These are phyloP conservation scores for Neurospora crassa DNA, from an alignment of 2,329 filamentous ascomycete genomes.

Conservation along the genomic window DNA sequence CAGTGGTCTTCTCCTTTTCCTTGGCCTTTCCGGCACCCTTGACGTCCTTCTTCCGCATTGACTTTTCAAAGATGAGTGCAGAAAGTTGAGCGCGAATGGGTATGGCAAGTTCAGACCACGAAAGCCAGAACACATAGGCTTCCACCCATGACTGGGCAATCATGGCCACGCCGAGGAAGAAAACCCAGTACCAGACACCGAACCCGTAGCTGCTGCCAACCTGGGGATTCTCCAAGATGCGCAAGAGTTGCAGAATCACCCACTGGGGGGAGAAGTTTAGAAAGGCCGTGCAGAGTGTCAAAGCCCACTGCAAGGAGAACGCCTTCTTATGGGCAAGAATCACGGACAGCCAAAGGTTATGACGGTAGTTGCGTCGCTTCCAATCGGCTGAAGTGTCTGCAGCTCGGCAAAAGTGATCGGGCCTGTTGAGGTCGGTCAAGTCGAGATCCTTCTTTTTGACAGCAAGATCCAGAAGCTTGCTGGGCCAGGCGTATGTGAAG, in stretches of 20 bases:
- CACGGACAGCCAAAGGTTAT: slow-evolving; percentile 51
- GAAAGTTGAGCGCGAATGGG: slow-evolving; percentile 62
- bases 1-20: slow-evolving; percentile 26
- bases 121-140: slow-evolving; percentile 57
- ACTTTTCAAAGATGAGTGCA: slow-evolving; percentile 66
- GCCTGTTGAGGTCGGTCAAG: slow-evolving; percentile 50
- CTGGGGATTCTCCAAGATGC: slow-evolving; percentile 48
- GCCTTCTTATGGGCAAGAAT: slow-evolving; percentile 45
- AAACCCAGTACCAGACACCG: slow-evolving; percentile 59
- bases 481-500: slow-evolving; percentile 58
- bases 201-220: slow-evolving; percentile 34
- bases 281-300: slow-evolving; percentile 45
- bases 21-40: slow-evolving; percentile 48
- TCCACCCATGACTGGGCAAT: slow-evolving; percentile 52
- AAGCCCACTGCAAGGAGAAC: slow-evolving; percentile 48
- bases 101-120: slow-evolving; percentile 51
- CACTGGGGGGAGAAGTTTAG: slow-evolving; percentile 63
- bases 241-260: slow-evolving; percentile 56
- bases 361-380: slow-evolving; percentile 34
- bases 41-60: slow-evolving; percentile 67
- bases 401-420: slow-evolving; percentile 45
- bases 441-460: slow-evolving; percentile 50
- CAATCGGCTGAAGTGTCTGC: slow-evolving; percentile 41
- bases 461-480: slow-evolving; percentile 43
- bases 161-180: slow-evolving; percentile 51